Evolutionary conservation across 2,329 filamentous ascomycete species (phyloP).

Genomic region (Sporothrix luriei): DNA sequence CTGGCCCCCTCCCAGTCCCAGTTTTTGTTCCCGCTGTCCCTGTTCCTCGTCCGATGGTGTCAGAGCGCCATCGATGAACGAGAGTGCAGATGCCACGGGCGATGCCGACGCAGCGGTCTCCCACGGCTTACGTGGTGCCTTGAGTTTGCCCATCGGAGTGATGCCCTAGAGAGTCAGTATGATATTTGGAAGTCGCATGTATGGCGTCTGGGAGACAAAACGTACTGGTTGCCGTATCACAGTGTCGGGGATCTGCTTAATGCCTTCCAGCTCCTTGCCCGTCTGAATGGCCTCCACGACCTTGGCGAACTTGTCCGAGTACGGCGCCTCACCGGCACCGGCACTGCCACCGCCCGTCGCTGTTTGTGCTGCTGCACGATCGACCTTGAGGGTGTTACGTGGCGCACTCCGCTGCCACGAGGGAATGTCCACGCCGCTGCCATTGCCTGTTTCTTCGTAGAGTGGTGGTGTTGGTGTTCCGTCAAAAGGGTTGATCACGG

Average conservation of each 20-base stretch:
- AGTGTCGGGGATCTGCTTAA: constrained; percentile 81
- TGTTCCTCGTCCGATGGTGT: background rate
- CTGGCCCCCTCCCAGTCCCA: background rate
- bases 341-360: constrained; percentile 34
- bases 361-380: constrained; percentile 37
- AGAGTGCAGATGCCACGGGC: constrained; percentile 16
- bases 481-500: constrained; percentile 34
- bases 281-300: constrained; percentile 83
- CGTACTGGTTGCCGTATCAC: constrained; percentile 71
- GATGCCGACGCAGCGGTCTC: constrained; percentile 58
- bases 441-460: background rate
- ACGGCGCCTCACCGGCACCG: constrained; percentile 57
- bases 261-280: constrained; percentile 81
- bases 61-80: constrained; percentile 13
- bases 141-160: constrained; percentile 52
- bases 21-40: background rate
- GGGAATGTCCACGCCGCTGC: constrained; percentile 27
- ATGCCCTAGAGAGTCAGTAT: constrained; percentile 45
- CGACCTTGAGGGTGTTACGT: constrained; percentile 51
- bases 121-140: constrained; percentile 70
- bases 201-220: background rate
- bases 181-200: background rate
- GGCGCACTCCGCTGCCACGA: constrained; percentile 56
- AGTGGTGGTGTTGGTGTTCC: constrained; percentile 32
- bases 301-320: constrained; percentile 80